phyloP scores from a whole-genome alignment of 2,329 filamentous ascomycete genomes.

The Hypoxylon sp. region DNA sequence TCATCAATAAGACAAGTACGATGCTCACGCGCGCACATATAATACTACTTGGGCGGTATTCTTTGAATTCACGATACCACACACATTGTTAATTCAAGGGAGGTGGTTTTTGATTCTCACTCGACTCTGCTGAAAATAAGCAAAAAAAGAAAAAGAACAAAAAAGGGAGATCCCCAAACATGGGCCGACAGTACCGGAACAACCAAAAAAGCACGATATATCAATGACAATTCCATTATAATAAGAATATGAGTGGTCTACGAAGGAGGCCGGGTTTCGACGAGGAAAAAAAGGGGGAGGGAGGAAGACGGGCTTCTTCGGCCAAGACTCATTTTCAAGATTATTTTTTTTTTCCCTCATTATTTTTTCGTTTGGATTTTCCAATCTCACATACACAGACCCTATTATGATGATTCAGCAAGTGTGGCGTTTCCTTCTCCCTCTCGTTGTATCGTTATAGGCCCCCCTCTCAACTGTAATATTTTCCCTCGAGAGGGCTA shows the following conservation, averaged over 20 bases:
- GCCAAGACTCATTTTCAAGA: neutral
- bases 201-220: constrained; percentile 5
- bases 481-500: constrained; percentile 17
- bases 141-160: too few relatives aligned
- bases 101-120: constrained; percentile 23
- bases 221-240: neutral
- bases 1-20: constrained; percentile 20
- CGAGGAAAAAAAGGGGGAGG: neutral
- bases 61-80: constrained; percentile 41
- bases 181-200: constrained; percentile 19
- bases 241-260: constrained; percentile 5
- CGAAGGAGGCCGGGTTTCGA: neutral
- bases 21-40: constrained; percentile 20
- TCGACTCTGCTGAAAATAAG: neutral
- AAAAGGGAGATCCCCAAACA: neutral
- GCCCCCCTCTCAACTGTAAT: constrained; percentile 14
- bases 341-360: too few relatives aligned
- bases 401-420: neutral
- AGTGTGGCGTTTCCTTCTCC: constrained; percentile 5
- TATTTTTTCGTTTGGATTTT: constrained; percentile 2
- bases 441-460: constrained; percentile 1
- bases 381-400: neutral
- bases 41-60: constrained; percentile 33
- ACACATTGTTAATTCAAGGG: constrained; percentile 19
- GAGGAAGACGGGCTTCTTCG: neutral